Evolutionary conservation across 2,329 filamentous ascomycete genomes (phyloP).

Genomic region (Coleophoma crateriformis): DNA sequence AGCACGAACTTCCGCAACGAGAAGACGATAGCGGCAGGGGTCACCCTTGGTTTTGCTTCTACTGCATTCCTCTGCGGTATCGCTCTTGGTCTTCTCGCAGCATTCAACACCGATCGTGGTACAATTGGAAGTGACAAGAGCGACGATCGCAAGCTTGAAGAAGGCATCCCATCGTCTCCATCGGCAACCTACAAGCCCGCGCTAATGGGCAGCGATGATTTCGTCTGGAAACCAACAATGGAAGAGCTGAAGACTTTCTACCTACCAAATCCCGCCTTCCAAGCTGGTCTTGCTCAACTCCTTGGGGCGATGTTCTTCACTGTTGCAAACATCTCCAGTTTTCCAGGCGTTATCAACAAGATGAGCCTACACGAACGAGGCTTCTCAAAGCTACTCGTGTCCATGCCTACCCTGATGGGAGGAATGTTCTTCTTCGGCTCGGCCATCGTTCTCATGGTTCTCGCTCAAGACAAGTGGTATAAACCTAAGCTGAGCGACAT

Average conservation of each 20-base stretch:
- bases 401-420: neutral
- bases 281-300: conserved; percentile 1
- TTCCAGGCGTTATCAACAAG: neutral
- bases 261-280: conserved; percentile 2
- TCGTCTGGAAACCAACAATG: neutral
- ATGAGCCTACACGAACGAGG: neutral
- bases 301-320: neutral
- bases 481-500: neutral
- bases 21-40: neutral
- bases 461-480: conserved; percentile 1
- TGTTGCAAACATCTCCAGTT: neutral
- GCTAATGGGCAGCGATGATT: neutral
- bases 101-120: conserved; percentile 2
- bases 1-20: neutral
- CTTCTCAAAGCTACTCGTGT: neutral
- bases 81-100: neutral
- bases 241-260: neutral
- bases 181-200: conserved; percentile 1
- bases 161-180: neutral
- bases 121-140: neutral
- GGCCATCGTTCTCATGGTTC: neutral
- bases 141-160: neutral
- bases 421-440: neutral
- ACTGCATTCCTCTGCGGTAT: neutral
- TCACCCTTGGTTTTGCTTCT: neutral